These are phyloP conservation scores for Yamadazyma paraphyllophila DNA, from an alignment of 805 yeast genomes.

Conservation along the genomic window DNA sequence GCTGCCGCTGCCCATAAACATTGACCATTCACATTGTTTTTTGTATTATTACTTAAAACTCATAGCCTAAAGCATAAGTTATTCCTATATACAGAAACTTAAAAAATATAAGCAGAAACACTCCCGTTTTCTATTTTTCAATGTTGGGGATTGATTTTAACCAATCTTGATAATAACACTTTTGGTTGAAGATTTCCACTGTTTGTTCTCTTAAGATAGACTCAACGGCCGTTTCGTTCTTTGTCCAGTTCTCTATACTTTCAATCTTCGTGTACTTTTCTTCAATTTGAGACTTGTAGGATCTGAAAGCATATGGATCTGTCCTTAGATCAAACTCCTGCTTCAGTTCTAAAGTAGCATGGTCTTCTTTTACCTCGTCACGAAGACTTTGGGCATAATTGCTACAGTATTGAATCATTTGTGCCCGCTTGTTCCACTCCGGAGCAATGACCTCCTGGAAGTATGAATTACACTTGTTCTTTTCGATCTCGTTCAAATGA, in stretches of 20 bases:
- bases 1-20: conserved; percentile 44
- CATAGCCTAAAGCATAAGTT: background rate
- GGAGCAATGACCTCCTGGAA: conserved; percentile 28
- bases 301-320: conserved; percentile 39
- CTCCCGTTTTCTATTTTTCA: background rate
- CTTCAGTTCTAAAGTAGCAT: conserved; percentile 1
- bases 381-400: conserved; percentile 25
- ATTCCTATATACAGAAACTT: background rate
- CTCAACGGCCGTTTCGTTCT: conserved; percentile 35
- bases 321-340: conserved; percentile 27
- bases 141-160: conserved; percentile 11
- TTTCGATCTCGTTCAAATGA: conserved; percentile 32
- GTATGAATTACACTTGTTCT: conserved; percentile 26
- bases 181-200: conserved; percentile 29
- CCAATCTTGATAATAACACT: conserved; percentile 40
- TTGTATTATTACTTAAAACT: background rate
- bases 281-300: conserved; percentile 20
- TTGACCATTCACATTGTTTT: background rate
- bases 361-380: conserved; percentile 9
- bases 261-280: conserved; percentile 26
- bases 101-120: background rate
- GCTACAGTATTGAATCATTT: conserved; percentile 30
- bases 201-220: conserved; percentile 33
- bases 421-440: conserved; percentile 35
- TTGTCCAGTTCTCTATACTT: conserved; percentile 34